Conservation (phyloP, 1,139 yeast genomes). For the Geotrichum macrosporum region DNA sequence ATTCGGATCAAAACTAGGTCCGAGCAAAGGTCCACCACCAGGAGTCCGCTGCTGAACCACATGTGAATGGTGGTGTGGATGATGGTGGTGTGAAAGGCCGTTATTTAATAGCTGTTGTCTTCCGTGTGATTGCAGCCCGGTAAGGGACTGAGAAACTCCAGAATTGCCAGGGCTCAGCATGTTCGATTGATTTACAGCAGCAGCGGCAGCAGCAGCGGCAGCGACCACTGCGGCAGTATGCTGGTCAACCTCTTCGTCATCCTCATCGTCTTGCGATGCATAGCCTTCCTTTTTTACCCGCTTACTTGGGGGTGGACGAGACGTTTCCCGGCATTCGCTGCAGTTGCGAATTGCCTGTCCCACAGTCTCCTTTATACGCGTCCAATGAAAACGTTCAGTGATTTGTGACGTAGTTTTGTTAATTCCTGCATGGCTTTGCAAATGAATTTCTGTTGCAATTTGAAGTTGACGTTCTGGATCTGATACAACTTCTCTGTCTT, state of each 20-base stretch:
- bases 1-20: slow-evolving; percentile 2
- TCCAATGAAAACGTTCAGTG: slow-evolving; percentile 84
- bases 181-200: slow-evolving; percentile 23
- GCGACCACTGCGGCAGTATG: slow-evolving; percentile 25
- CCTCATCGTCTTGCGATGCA: slow-evolving; percentile 16
- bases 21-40: slow-evolving; percentile 3
- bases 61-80: slow-evolving; percentile 7
- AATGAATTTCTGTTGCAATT: slow-evolving; percentile 69
- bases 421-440: slow-evolving; percentile 77
- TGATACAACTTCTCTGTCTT: slow-evolving; percentile 76
- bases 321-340: slow-evolving; percentile 58
- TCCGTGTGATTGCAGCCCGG: background rate
- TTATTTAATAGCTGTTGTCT: background rate
- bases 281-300: slow-evolving; percentile 23
- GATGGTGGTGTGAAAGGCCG: background rate
- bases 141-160: background rate
- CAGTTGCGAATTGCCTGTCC: slow-evolving; percentile 75
- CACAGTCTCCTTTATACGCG: slow-evolving; percentile 83
- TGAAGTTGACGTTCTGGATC: slow-evolving; percentile 70
- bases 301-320: slow-evolving; percentile 29
- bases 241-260: slow-evolving; percentile 7
- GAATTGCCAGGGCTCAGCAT: background rate
- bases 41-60: slow-evolving; percentile 1
- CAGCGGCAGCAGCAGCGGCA: slow-evolving; percentile 25
- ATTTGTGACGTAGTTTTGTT: slow-evolving; percentile 78